Evolutionary conservation across 1,284 basidiomycete genomes (phyloP).

Genomic region (Athelia sp.): DNA sequence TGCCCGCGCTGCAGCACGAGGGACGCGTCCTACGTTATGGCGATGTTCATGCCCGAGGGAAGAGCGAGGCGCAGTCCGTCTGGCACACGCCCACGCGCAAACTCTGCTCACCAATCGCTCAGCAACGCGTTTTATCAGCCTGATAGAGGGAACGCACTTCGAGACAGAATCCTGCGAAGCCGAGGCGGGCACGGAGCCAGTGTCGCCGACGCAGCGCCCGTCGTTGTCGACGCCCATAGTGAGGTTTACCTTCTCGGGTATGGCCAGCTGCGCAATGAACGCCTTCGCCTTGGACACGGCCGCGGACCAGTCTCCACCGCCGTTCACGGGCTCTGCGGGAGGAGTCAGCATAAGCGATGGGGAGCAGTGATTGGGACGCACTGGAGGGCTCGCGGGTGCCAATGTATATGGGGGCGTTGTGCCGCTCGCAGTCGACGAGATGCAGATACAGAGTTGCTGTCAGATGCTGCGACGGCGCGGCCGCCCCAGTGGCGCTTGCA

Average conservation of each 20-base stretch:
- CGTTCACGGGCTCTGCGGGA: constrained; percentile 8
- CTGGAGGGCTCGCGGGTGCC: not conserved
- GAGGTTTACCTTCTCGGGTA: constrained; percentile 25
- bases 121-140: too few species aligned
- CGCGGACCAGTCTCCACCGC: constrained; percentile 7
- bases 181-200: constrained; percentile 20
- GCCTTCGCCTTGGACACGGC: constrained; percentile 12
- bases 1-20: constrained; percentile 42
- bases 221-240: constrained; percentile 23
- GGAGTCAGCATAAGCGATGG: not conserved
- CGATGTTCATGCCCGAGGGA: constrained; percentile 18
- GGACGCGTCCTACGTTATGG: constrained; percentile 20
- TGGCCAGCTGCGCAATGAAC: constrained; percentile 11
- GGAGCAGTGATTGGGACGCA: not conserved
- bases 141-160: too few species aligned
- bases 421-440: not conserved
- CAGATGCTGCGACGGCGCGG: not conserved
- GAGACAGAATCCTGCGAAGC: constrained; percentile 8
- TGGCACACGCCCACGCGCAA: constrained; percentile 26
- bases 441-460: not conserved
- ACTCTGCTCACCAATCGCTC: too few species aligned
- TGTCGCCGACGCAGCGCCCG: constrained; percentile 43
- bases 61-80: constrained; percentile 11
- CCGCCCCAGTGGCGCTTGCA: too few species aligned
- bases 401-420: not conserved